A percentile compares a stretch with the other conserved stretches of the same genome.
phyloP scores from a whole-genome alignment of 2,329 filamentous ascomycete genomes.

The Teratosphaeria destructans region DNA sequence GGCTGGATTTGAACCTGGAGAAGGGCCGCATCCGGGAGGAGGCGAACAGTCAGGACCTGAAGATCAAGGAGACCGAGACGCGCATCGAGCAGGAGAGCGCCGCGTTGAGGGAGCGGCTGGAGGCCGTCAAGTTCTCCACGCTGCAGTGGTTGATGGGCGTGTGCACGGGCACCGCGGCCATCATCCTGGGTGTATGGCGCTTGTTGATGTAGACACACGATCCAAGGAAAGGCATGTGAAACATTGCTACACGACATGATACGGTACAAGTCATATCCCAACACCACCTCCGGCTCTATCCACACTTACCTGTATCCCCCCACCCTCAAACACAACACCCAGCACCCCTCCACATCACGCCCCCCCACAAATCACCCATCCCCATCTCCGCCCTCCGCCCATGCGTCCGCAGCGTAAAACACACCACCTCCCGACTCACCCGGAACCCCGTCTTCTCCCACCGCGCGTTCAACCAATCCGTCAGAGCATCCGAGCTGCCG shows the following conservation, averaged over 20 bases:
- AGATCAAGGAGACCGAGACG: constrained; percentile 97
- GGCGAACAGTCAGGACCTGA: constrained; percentile 90
- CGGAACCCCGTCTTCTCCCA: constrained; percentile 18
- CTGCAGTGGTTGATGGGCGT: constrained; percentile 92
- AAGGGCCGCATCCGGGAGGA: constrained; percentile 95
- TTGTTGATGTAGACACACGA: constrained; percentile 45
- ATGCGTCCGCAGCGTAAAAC: constrained; percentile 12
- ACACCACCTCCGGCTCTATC: background rate
- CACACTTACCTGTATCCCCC: background rate
- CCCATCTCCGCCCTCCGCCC: constrained; percentile 13
- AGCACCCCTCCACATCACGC: background rate
- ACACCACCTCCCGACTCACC: constrained; percentile 14
- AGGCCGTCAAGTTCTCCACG: constrained; percentile 96
- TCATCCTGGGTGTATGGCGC: constrained; percentile 58
- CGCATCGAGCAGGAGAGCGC: constrained; percentile 97
- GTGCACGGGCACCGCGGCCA: constrained; percentile 54
- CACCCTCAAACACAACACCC: background rate
- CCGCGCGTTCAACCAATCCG: constrained; percentile 19
- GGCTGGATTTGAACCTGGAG: constrained; percentile 87
- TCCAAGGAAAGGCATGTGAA: background rate
- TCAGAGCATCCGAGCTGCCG: constrained; percentile 12
- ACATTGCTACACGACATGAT: background rate
- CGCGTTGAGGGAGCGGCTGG: constrained; percentile 77
- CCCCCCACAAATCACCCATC: background rate
- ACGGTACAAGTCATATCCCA: no score